phyloP scores from a whole-genome alignment of 2,329 filamentous ascomycete genomes.

The Cladosporium phlei region DNA sequence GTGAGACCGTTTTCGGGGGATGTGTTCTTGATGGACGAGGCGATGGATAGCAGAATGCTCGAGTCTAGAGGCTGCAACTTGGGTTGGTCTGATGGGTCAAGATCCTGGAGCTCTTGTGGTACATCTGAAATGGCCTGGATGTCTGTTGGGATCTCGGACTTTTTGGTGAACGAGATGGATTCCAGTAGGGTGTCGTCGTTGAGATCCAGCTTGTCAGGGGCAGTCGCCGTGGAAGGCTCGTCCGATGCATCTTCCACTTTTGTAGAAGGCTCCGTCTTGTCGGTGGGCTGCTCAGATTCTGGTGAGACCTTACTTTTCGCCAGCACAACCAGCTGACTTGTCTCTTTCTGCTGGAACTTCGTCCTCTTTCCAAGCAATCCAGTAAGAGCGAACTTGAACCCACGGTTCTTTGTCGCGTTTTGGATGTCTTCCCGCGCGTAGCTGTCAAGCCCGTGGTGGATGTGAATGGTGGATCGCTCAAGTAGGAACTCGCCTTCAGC shows the following conservation, averaged over 20 bases:
- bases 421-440: slow-evolving; percentile 69
- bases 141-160: slow-evolving; percentile 34
- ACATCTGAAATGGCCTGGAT: slow-evolving; percentile 49
- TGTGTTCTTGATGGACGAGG: slow-evolving; percentile 86
- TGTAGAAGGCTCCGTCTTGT: neutral
- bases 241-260: neutral
- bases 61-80: slow-evolving; percentile 79
- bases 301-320: slow-evolving; percentile 63
- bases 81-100: slow-evolving; percentile 78
- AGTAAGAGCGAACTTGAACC: slow-evolving; percentile 75
- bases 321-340: slow-evolving; percentile 85
- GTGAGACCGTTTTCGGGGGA: slow-evolving; percentile 80
- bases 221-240: slow-evolving; percentile 12
- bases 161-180: slow-evolving; percentile 66
- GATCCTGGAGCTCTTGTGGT: slow-evolving; percentile 55
- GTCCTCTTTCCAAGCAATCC: slow-evolving; percentile 83
- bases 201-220: slow-evolving; percentile 60
- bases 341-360: slow-evolving; percentile 71
- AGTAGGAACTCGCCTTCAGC: slow-evolving; percentile 60
- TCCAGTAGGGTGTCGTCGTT: slow-evolving; percentile 94
- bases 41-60: slow-evolving; percentile 72
- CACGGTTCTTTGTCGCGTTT: slow-evolving; percentile 60
- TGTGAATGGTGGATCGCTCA: slow-evolving; percentile 77
- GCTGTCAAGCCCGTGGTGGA: slow-evolving; percentile 74
- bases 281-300: neutral